Evolutionary conservation across 176 grass and related monocot species (phyloP), one percentile per base, ranked within the genome.

Genomic region (Oryza meridionalis): DNA sequence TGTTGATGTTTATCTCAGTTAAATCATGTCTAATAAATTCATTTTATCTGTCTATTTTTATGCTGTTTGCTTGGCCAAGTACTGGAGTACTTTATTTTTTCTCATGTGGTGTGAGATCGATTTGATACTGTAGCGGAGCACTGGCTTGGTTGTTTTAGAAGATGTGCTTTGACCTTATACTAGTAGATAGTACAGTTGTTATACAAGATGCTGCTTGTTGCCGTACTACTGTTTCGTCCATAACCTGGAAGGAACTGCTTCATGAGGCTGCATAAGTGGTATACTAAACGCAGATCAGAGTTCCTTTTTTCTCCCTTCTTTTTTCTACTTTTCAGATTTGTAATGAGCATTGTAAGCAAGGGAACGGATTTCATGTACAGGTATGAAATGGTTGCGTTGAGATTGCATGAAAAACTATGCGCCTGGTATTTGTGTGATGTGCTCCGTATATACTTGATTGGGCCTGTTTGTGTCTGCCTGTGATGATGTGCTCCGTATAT

Each of bases 71-170:
- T 29, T 49, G 32, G 10, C 21, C 78, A 27, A 73, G 27, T 63
- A 29, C 1, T 43, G 42, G 42, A 43, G 7, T 73, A 29, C 45
- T 11, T 5, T 83, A 12, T 47, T 74, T 86, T 86, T 38, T 72
- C 49, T 12, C 15, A 27, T 51, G 15, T 68, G 38, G 14, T 16
- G 44, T 1, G 64, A 44, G 21, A 63, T 31, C 37, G 0, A 29
- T 44, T 7, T 17, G 42, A 63, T 26, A 80, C 43, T 73, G 40
- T 65, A 43, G 49, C 35, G 21, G 9, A 43, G 29, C 62, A 42
- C 65, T 75, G 62, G 35, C 4, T 55, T 42, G 46, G 64, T 29
- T 55, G 69, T 82, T 6, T 32, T 66, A 67, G 74, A 67, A 68
- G 79, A 69, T 38, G 16, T 17, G 21, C 49, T 27, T 61, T 33